Evolutionary conservation across 176 grass and related monocot genomes (phyloP).

Genomic region (Saccharum spontaneum): DNA sequence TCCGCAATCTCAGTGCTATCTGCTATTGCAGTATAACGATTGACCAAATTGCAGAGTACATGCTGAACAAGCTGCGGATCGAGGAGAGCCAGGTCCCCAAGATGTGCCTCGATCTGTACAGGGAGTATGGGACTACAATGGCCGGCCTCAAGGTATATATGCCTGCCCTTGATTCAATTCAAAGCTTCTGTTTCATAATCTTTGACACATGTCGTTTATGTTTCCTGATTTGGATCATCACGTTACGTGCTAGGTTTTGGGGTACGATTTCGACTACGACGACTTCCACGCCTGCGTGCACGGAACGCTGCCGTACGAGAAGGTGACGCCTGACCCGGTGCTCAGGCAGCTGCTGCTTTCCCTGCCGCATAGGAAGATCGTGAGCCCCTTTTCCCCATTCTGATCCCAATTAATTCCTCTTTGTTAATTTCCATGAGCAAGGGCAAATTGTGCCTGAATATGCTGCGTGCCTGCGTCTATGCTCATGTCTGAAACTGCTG

Average conservation of each 20-base stretch:
- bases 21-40: neutral
- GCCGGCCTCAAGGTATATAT: slow-evolving; percentile 72
- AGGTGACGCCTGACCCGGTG: slow-evolving; percentile 73
- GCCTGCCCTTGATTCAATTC: too few relatives aligned
- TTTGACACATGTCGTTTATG: too few relatives aligned
- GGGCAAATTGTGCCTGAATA: too few relatives aligned
- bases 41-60: slow-evolving; percentile 66
- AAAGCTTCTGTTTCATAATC: neutral
- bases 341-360: slow-evolving; percentile 78
- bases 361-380: slow-evolving; percentile 82
- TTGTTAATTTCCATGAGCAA: too few relatives aligned
- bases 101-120: slow-evolving; percentile 94
- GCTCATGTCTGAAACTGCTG: too few relatives aligned
- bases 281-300: slow-evolving; percentile 83
- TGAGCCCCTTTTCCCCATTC: slow-evolving; percentile 17
- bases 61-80: slow-evolving; percentile 71
- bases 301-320: slow-evolving; percentile 74
- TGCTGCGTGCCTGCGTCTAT: too few relatives aligned
- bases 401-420: neutral
- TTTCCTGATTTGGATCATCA: neutral
- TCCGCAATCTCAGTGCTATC: too few relatives aligned
- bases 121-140: slow-evolving; percentile 88
- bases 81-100: slow-evolving; percentile 66
- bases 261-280: slow-evolving; percentile 77
- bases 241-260: slow-evolving; percentile 39